Percentiles rank a stretch among this genome's conserved stretches.
Conservation (phyloP, 192 early-diverging fungal species). For the Gamsiella multidivaricata region DNA sequence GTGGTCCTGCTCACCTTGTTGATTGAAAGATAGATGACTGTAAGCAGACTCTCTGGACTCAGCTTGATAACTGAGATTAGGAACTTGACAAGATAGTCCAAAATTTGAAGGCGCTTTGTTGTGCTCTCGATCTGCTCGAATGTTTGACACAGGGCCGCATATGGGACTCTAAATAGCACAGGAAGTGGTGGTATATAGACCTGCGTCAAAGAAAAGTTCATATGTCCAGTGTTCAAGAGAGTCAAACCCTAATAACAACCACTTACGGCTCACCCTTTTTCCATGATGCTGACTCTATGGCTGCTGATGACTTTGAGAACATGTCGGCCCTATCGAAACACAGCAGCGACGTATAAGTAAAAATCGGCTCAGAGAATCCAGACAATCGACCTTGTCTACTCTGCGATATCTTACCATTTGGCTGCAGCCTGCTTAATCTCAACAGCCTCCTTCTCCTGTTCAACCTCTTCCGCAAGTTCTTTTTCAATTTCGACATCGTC, state of each 20-base stretch:
- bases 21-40: constrained; percentile 91
- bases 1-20: constrained; percentile 81
- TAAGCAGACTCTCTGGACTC: constrained; percentile 73
- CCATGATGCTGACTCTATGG: constrained; percentile 49
- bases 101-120: constrained; percentile 88
- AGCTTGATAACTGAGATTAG: constrained; percentile 72
- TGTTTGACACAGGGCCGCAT: constrained; percentile 87
- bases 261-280: constrained; percentile 61
- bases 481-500: constrained; percentile 4
- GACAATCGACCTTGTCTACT: too few species aligned
- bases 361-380: too few species aligned
- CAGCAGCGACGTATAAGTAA: too few species aligned
- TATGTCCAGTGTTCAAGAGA: not conserved
- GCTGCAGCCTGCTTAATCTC: constrained; percentile 39
- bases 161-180: constrained; percentile 69
- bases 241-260: not conserved
- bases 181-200: not conserved
- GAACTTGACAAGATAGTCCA: constrained; percentile 75
- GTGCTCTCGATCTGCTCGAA: constrained; percentile 91
- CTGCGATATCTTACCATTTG: too few species aligned
- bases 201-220: not conserved
- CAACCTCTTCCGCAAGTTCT: constrained; percentile 16
- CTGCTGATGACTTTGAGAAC: constrained; percentile 31
- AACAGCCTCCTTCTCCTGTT: constrained; percentile 41
- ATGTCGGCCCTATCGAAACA: constrained; percentile 44